Conservation (phyloP, 2,329 filamentous ascomycete species). For the Coniochaeta sp. region DNA sequence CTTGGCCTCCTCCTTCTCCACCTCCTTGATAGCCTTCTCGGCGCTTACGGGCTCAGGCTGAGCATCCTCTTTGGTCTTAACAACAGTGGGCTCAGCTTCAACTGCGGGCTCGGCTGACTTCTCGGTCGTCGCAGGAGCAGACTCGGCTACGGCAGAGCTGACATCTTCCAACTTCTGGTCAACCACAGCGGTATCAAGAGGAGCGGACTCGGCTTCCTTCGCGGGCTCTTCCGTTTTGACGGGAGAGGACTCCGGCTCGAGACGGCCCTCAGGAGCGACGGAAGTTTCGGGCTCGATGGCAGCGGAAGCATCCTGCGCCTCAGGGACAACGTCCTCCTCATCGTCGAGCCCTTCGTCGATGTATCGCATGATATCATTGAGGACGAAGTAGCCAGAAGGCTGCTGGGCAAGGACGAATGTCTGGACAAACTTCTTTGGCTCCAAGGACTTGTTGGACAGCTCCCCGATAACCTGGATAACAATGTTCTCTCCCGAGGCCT, state of each 20-base stretch:
- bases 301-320: neutral
- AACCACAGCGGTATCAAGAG: constrained; percentile 45
- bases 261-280: neutral
- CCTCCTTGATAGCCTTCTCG: constrained; percentile 43
- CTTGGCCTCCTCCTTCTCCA: constrained; percentile 47
- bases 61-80: constrained; percentile 27
- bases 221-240: constrained; percentile 19
- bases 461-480: constrained; percentile 98
- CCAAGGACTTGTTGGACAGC: constrained; percentile 86
- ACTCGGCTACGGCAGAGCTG: constrained; percentile 25
- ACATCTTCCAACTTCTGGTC: constrained; percentile 72
- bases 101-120: constrained; percentile 23
- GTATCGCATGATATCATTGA: constrained; percentile 97
- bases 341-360: constrained; percentile 79
- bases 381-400: constrained; percentile 93
- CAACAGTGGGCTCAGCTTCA: constrained; percentile 21
- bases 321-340: constrained; percentile 40
- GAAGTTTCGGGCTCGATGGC: constrained; percentile 7
- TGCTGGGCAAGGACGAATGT: constrained; percentile 96
- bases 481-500: constrained; percentile 87
- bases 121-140: constrained; percentile 32
- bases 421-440: constrained; percentile 94
- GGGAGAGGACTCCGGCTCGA: neutral
- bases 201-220: constrained; percentile 13
- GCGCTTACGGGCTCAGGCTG: constrained; percentile 28